phyloP scores from a whole-genome alignment of 2,329 filamentous ascomycete genomes.

The Epichloe coenophiala region DNA sequence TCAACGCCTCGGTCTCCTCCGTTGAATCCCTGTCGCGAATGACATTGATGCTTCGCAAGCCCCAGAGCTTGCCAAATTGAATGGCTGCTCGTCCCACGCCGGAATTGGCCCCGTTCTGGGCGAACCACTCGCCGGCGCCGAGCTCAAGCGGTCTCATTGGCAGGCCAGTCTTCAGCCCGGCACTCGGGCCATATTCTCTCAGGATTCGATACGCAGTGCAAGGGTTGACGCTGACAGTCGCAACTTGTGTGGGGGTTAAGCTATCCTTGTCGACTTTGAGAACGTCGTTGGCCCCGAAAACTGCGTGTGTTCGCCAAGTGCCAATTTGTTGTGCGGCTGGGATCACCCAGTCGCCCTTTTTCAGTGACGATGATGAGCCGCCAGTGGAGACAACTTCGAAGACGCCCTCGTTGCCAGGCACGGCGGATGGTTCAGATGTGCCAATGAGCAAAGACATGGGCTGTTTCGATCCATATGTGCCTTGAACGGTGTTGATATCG shows the following conservation, averaged over 20 bases:
- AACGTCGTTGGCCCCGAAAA: slow-evolving; percentile 43
- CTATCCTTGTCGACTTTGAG: slow-evolving; percentile 59
- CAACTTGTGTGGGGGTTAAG: slow-evolving; percentile 63
- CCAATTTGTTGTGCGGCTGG: slow-evolving; percentile 73
- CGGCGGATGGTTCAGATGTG: slow-evolving; percentile 60
- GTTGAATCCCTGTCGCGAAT: slow-evolving; percentile 56
- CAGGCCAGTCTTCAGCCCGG: slow-evolving; percentile 29
- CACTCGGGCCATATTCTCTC: slow-evolving; percentile 53
- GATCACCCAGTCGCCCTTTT: slow-evolving; percentile 85
- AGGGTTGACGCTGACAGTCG: slow-evolving; percentile 84
- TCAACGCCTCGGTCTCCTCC: slow-evolving; percentile 49
- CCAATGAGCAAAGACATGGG: slow-evolving; percentile 63
- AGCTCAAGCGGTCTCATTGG: slow-evolving; percentile 31
- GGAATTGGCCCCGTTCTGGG: slow-evolving; percentile 93
- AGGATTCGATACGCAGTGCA: slow-evolving; percentile 92
- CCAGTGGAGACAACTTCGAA: slow-evolving; percentile 74
- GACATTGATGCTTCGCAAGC: slow-evolving; percentile 80
- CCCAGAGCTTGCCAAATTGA: slow-evolving; percentile 76
- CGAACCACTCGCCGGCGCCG: slow-evolving; percentile 67
- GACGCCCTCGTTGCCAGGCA: slow-evolving; percentile 83
- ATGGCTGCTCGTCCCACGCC: slow-evolving; percentile 87
- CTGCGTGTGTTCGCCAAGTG: slow-evolving; percentile 87
- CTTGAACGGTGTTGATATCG: slow-evolving; percentile 96
- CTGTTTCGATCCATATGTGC: slow-evolving; percentile 82
- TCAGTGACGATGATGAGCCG: slow-evolving; percentile 36